Evolutionary conservation across 805 yeast species (phyloP), one percentile per base, ranked within the genome.

Genomic region (Candida khao-thaluensis): DNA sequence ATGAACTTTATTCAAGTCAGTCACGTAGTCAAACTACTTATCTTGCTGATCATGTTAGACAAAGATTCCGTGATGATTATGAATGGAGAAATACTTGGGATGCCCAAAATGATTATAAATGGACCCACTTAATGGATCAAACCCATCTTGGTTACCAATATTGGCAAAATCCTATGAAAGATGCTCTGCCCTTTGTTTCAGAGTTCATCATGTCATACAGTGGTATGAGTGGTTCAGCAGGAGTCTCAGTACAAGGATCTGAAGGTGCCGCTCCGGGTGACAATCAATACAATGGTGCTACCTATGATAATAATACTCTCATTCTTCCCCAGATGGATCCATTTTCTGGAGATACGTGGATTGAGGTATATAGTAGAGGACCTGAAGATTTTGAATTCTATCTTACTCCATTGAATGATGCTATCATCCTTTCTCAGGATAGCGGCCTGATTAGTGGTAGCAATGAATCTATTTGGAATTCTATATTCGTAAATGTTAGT

Each of bases 101-200:
- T 33, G 12, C 28, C 5, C 12, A 37, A 17, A 42, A 45, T 23
- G 41, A 43, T 20, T 48, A 51, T 9, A 47, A 47, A 35, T 49
- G 53, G 53, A 29, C 32, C 10, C 50, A 48, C 25, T 32, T 49
- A 39, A 49, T 49, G 53, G 53, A 49, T 36, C 53, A 49, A 28
- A 32, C 53, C 4, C 53, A 49, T 30, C 30, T 49, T 3, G 50
- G 51, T n/a, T 49, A 49, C 38, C 17, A 21, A 30, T 45, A 43
- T 34, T 49, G 51, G 51, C 53, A 49, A 34, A 40, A 45, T n/a
- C 53, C 53, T n/a, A 36, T 48, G 44, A 29, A 49, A 16, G 45
- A 49, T 27, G 34, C 40, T 4, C 38, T 44, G 43, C 53, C 53
- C 12, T 38, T 27, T 10, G 41, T 49, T 15, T 21, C 48, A 2